Base-by-base conservation (phyloP, 345 rosid genomes). In the Abelmoschus esculentus region DNA sequence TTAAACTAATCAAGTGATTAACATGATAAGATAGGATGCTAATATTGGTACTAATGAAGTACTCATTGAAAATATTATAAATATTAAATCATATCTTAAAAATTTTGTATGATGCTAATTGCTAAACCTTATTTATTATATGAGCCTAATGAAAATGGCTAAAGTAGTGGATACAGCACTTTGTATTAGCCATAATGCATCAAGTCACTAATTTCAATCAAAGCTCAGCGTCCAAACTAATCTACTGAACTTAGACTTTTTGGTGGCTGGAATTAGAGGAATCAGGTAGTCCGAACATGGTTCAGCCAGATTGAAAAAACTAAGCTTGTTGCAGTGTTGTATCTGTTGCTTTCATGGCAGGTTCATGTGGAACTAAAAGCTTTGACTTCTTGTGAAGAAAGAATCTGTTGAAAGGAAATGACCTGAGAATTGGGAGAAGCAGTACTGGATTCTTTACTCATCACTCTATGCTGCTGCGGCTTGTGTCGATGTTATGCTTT, bases 171-270 rank as follows among this genome's bases (percentile, higher is more conserved):
- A 38, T 40, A 38, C 31, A 47, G 66, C 52, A 62, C 50, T 61
- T 53, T 62, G 67, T 13, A 62, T 42, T 18, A 17, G 57, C 56
- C 22, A 47, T 46, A 46, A 7, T 66, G 26, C 26, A 22, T 22
- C 1, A 22, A 22, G 26, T 15, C 57, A 28, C 13, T 12, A 12
- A 15, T 19, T 47, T 47, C 29, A 66, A 46, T 66, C 70, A 47
- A 66, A 66, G 38, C 40, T 46, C 44, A 66, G 70, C 70, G 69
- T 66, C 69, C 55, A 66, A 66, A 44, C 69, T 46, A 46, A 66
- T 46, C 55, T 46, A 66, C 22, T 46, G 13, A 12, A 46, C 31
- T 46, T 22, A 6, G 69, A 65, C 55, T 47, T 65, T 55, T 17
- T 10, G 57, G 34, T 44, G 49, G 70, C 1, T 22, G 26, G 26